These are phyloP conservation scores for Elaphomyces granulatus DNA, from an alignment of 495 filamentous ascomycete species.

Conservation along the genomic window DNA sequence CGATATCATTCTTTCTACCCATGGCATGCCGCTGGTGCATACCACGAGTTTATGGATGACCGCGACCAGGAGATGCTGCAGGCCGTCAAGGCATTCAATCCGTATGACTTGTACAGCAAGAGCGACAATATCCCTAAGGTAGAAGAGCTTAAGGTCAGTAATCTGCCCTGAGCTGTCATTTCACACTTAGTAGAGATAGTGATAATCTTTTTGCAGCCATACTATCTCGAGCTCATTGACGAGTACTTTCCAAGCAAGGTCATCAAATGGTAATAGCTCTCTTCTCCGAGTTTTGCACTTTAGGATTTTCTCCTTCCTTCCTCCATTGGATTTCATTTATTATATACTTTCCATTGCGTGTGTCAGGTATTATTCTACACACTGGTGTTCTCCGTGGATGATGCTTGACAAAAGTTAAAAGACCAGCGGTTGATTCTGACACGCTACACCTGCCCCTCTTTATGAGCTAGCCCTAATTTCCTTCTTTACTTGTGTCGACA, in stretches of 20 bases:
- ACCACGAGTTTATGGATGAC: slow-evolving; percentile 65
- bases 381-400: no score
- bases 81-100: slow-evolving; percentile 76
- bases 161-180: slow-evolving; percentile 40
- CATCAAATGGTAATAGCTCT: slow-evolving; percentile 54
- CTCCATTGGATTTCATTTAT: no score
- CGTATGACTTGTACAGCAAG: slow-evolving; percentile 88
- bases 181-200: background rate
- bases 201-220: slow-evolving; percentile 39
- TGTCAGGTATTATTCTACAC: no score
- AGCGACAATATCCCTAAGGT: slow-evolving; percentile 63
- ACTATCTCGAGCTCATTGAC: slow-evolving; percentile 72
- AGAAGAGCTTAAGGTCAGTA: no score
- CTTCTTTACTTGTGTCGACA: no score
- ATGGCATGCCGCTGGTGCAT: slow-evolving; percentile 71
- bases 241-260: slow-evolving; percentile 70
- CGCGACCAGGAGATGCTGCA: slow-evolving; percentile 64
- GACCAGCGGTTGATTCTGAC: no score
- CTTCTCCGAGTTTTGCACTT: no score
- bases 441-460: no score
- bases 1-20: slow-evolving; percentile 84
- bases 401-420: no score
- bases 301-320: no score
- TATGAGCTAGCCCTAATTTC: no score
- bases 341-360: no score